Evolutionary conservation across 2,329 filamentous ascomycete genomes (phyloP), one percentile per base, ranked within the genome.

Genomic region (Hymenoscyphus albidus): DNA sequence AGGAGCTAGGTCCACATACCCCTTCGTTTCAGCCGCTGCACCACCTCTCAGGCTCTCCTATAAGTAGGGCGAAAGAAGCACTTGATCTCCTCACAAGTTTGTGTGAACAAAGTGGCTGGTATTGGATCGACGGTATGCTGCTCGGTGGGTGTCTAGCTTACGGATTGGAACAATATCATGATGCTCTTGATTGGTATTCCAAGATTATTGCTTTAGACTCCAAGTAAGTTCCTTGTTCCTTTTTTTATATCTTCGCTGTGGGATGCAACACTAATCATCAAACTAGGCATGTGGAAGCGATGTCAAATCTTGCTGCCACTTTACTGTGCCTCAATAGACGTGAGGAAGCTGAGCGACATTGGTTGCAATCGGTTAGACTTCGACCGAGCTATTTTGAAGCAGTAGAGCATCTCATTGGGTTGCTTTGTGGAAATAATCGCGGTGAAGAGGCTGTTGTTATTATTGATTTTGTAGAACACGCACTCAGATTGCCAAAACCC

Each of bases 61-160:
- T 66, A 5, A 65, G 55, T 35, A 85, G 82, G 68, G 92, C 92
- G 31, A 74, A 69, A 64, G 80, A 84, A 6, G 90, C 90, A 2
- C 77, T 96, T 22, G 85, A 91, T 44, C 85, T 92, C 72, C 81
- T 97, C 22, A 87, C 86, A 16, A 85, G 82, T 68, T 78, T 96
- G 6, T 96, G 92, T 74, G 87, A 90, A 71, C 89, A 94, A 75
- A 92, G 89, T 72, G 84, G 83, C 10, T 95, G 92, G 91, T 85
- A 87, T 71, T 99, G 95, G 95, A 85, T 93, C 62, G 94, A 98
- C 74, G 95, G 95, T 1, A 93, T 98, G 81, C 81, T 98, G 48
- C 81, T 98, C 6, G 92, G 91, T 48, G 95, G 95, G 1, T 98
- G 95, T 78, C 81, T 99, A 64, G 89, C 94, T 59, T 98, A 98